phyloP scores from a whole-genome alignment of 2,329 filamentous ascomycete genomes.

The Sporothrix inflata region DNA sequence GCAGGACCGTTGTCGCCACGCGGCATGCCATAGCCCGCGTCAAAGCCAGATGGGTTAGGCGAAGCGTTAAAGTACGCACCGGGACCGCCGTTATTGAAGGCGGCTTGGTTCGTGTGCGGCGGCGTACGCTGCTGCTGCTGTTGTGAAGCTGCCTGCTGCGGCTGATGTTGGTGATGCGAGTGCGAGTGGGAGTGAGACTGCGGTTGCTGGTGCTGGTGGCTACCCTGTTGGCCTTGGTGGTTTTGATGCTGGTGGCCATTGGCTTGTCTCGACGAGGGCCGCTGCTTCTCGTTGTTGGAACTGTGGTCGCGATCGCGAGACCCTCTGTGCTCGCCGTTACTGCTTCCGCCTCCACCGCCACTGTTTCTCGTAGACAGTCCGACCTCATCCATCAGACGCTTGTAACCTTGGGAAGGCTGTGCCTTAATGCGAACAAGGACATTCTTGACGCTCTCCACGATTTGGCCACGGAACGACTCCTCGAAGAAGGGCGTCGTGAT shows the following conservation, averaged over 20 bases:
- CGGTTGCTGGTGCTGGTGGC: conserved; percentile 35
- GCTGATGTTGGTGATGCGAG: conserved; percentile 33
- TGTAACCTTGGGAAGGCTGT: conserved; percentile 93
- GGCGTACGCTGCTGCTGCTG: conserved; percentile 43
- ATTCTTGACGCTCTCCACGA: conserved; percentile 88
- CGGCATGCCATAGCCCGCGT: conserved; percentile 56
- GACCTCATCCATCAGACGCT: conserved; percentile 98
- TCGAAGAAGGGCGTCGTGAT: conserved; percentile 97
- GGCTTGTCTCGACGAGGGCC: conserved; percentile 60
- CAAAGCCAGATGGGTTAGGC: conserved; percentile 53
- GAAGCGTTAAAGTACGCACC: conserved; percentile 58
- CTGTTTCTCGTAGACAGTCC: conserved; percentile 71
- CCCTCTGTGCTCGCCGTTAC: conserved; percentile 41
- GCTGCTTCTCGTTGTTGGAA: conserved; percentile 55
- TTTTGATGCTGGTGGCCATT: conserved; percentile 49
- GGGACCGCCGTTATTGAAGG: conserved; percentile 33
- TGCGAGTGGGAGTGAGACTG: conserved; percentile 36
- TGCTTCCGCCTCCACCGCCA: conserved; percentile 43
- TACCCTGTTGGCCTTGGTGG: conserved; percentile 42
- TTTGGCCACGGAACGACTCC: conserved; percentile 82
- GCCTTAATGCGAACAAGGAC: conserved; percentile 90
- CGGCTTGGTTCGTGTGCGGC: conserved; percentile 28
- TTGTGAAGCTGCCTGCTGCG: conserved; percentile 27
- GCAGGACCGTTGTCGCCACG: conserved; percentile 57
- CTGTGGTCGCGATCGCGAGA: conserved; percentile 50